Base-by-base conservation (phyloP, 208 protist species). In the Vickermania spadyakhi region DNA sequence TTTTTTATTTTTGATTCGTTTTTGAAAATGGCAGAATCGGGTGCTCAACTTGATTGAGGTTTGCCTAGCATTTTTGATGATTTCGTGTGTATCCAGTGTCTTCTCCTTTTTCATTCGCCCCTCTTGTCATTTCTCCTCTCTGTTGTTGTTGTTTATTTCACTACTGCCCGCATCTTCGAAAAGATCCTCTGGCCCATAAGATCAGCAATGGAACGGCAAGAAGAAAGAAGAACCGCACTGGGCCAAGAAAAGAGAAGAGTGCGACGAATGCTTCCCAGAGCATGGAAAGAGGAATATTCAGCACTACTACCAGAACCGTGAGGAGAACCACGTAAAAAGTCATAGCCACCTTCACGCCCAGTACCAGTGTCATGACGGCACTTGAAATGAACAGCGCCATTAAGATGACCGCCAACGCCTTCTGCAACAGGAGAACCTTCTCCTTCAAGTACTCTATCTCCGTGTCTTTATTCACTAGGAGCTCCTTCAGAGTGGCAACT, bases 181-280 rank as follows among this genome's bases (percentile, higher is more conserved):
- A n/a, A n/a, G n/a, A 7, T 45, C 36, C 36, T 45, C 36, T 45
- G 11, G 36, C 36, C 7, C 36, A n/a, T 18, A 7, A 45, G 11
- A 45, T 7, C 36, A 45, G 36, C 36, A 45, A 18, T 18, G 36
- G 36, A 7, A 73, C 49, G 3, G 82, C 60, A 0, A 78, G 27
- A n/a, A 80, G 52, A n/a, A 79, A 57, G 0, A 66, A 55, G 7
- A 62, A 61, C 31, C 77, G 73, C 53, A 69, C 28, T 2, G 83
- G 83, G 0, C 86, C 86, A 1, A 94, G 64, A 31, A 86, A 58
- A 56, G 62, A 58, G 66, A 79, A 94, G 18, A 91, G 60, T 7
- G 62, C 74, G 11, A 63, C 59, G 3, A 84, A 56, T 14, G 83
- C 80, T 27, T 73, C 72, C 1, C 78, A 50, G 7, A 94, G 23